Evolutionary conservation across 228 moss, liverwort and hornwort species (phyloP), one percentile per base, ranked within the genome.

Genomic region (Sphagnum fallax): DNA sequence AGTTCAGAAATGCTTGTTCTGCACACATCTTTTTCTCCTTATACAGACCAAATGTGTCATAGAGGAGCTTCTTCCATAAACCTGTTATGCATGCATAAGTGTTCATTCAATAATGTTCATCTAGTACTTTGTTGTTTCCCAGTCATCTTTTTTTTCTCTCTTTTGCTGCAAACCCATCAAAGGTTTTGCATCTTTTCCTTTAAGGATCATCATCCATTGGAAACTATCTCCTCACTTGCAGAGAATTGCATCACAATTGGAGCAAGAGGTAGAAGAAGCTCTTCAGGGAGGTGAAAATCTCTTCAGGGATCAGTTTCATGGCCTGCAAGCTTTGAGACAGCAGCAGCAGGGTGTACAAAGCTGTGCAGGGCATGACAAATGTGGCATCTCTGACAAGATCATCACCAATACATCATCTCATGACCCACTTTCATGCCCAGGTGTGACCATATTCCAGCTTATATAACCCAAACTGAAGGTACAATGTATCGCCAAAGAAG

Each of bases 191-290:
- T 32, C 32, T 2, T 32, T 32, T 32, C 32, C 32, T 32, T 32
- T 32, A 32, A 32, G 32, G 32, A 32, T 32, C 32, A 32, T 32
- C 32, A 32, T 32, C 32, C 32, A 32, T 32, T 2, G 32, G 32
- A 32, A 32, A 32, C 32, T 32, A 1, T 32, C 32, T 32, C 32
- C 32, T 32, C 32, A 2, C 32, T 32, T 32, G 66, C 77, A 95
- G 95, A 90, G 89, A 82, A 91, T 88, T 71, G 87, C 92, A 65
- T 69, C 73, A 66, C 78, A 32, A 32, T 32, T 95, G 62, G 90
- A 92, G 80, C 83, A 87, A 77, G 92, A 92, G 84, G 82, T 92
- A 63, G 90, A 87, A 69, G 76, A 82, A 74, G 92, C 89, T 59
- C 78, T 90, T 57, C 85, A 73, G 50, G 87, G 86, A 72, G 95